A percentile compares a stretch with the other conserved stretches of the same genome.
phyloP scores from a whole-genome alignment of 306 rosid genomes.

The Hippophae gyantsensis region DNA sequence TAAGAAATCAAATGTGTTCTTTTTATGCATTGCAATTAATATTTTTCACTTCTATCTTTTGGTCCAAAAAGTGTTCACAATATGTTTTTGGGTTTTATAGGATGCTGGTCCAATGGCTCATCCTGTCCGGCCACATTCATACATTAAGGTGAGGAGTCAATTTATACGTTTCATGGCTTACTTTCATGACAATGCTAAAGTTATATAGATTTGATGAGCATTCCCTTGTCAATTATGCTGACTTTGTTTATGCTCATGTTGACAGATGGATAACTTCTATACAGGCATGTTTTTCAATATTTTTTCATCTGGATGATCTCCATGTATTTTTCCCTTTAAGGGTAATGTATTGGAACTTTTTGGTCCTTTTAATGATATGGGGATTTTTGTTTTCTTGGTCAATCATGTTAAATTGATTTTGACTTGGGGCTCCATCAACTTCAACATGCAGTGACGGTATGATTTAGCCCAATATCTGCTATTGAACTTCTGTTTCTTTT shows the following conservation, averaged over 20 bases:
- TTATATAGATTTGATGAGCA: conserved; percentile 2
- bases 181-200: conserved; percentile 6
- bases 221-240: conserved; percentile 22
- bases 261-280: conserved; percentile 99
- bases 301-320: conserved; percentile 7
- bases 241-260: conserved; percentile 15
- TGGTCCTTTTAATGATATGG: conserved; percentile 22
- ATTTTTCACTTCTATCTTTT: background rate
- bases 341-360: conserved; percentile 8
- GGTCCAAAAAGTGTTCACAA: background rate
- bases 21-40: background rate
- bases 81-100: conserved; percentile 37
- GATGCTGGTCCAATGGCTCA: conserved; percentile 99
- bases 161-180: conserved; percentile 4
- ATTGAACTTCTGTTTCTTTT: conserved; percentile 1
- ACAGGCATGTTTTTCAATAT: conserved; percentile 54
- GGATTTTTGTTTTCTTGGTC: conserved; percentile 26
- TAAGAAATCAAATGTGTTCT: conserved; percentile 11
- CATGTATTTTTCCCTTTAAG: conserved; percentile 8
- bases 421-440: conserved; percentile 39
- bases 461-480: conserved; percentile 21
- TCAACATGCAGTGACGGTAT: conserved; percentile 83
- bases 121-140: conserved; percentile 97
- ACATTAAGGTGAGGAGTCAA: conserved; percentile 69
- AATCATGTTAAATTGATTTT: conserved; percentile 26